A percentile compares a stretch with the other conserved stretches of the same genome.
phyloP scores from a whole-genome alignment of 768 basidiomycete genomes.

The Pholiota microspora region DNA sequence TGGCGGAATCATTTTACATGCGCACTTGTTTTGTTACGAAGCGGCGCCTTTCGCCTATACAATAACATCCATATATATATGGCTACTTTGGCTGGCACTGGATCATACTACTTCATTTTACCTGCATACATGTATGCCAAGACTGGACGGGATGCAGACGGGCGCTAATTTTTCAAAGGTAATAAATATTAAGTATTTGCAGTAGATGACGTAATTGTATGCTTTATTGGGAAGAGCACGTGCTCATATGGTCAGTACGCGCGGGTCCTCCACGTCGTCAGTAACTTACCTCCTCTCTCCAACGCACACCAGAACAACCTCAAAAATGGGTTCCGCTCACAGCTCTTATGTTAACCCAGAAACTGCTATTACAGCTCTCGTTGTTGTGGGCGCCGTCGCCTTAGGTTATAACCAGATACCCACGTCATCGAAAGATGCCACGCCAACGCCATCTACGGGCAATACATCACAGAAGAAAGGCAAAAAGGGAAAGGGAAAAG shows the following conservation, averaged over 20 bases:
- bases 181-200: too few species aligned
- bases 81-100: too few species aligned
- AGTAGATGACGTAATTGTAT: too few species aligned
- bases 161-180: too few species aligned
- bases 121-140: too few species aligned
- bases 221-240: background rate
- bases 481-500: slow-evolving; percentile 1
- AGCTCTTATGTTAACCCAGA: slow-evolving; percentile 39
- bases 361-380: slow-evolving; percentile 32
- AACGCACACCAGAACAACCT: background rate
- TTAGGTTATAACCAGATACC: slow-evolving; percentile 34
- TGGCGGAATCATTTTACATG: too few species aligned
- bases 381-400: slow-evolving; percentile 40
- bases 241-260: background rate
- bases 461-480: background rate
- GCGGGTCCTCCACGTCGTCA: slow-evolving; percentile 1
- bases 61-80: too few species aligned
- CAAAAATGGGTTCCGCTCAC: slow-evolving; percentile 45
- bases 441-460: background rate
- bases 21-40: too few species aligned
- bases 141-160: too few species aligned
- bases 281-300: background rate
- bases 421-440: slow-evolving; percentile 5
- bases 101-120: too few species aligned
- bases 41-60: too few species aligned